Percentiles rank a stretch among this genome's conserved stretches.
Conservation (phyloP, 176 grass and related monocot genomes). For the Hordeum marinum region DNA sequence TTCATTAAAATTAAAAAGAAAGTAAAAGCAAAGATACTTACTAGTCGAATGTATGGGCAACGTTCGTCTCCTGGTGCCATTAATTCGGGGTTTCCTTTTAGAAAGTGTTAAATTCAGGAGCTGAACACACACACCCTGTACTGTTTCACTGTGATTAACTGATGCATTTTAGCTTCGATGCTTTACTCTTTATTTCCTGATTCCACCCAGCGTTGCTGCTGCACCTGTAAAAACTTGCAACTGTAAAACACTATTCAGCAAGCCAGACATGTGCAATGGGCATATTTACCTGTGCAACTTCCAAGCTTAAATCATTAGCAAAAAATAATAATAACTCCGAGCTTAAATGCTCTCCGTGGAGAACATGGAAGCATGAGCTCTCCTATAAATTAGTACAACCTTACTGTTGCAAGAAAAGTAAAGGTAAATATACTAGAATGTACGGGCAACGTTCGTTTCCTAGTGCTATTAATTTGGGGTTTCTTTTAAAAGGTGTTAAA, state of each 20-base stretch:
- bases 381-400: no score
- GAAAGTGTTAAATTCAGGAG: background rate
- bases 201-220: background rate
- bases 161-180: background rate
- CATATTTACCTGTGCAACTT: no score
- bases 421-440: background rate
- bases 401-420: no score
- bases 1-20: background rate
- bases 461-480: background rate
- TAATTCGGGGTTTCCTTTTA: background rate
- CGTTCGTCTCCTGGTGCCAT: background rate
- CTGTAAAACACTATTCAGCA: background rate
- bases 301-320: no score
- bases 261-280: no score
- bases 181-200: background rate
- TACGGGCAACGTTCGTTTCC: constrained; percentile 17
- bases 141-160: background rate
- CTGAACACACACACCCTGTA: background rate
- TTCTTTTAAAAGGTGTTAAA: background rate
- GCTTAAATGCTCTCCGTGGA: no score
- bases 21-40: background rate
- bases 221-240: background rate
- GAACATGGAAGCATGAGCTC: no score
- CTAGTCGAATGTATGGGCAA: background rate
- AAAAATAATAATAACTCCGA: no score